Evolutionary conservation across 2,329 filamentous ascomycete species (phyloP), one percentile per base, ranked within the genome.

Genomic region (Chaetomium sp.): DNA sequence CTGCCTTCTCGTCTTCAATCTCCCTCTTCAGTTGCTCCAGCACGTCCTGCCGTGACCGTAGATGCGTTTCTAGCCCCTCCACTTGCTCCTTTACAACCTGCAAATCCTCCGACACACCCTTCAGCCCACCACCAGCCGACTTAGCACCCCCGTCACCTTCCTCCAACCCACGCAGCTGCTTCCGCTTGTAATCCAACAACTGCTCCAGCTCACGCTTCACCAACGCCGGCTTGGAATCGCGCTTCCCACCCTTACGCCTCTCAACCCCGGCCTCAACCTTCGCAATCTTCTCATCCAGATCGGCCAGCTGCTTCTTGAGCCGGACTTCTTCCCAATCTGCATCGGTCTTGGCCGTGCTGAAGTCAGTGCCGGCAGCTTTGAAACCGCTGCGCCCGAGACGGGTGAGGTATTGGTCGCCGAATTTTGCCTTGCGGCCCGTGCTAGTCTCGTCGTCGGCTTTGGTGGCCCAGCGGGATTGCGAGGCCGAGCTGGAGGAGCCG

Each of bases 171-270:
- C 83, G 79, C 69, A 92, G 76, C 75, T 86, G 86, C 67, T 84
- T 84, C 69, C 89, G 79, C 81, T 99, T 99, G 72, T 95, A 97
- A 68, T 99, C 94, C 44, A 99, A 77, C 71, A 99, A 73, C 74
- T 96, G 89, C 71, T 97, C 90, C 47, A 96, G 77, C 74, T 99
- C 94, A 60, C 91, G 80, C 79, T 96, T 97, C 55, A 97, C 89
- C 42, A 99, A 79, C 40, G 91, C 89, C 44, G 92, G 92, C 73
- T 91, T 95, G 32, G 83, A 87, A 61, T 90, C 85, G 46, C 91
- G 78, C 74, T 81, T 83, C 64, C 78, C 81, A 62, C 80, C 80
- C 66, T 73, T 81, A 80, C 65, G 87, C 82, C 6, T 85, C 84
- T 87, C 84, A 0, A 86, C 85, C 44, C 85, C 82, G 55, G 84